phyloP scores from a whole-genome alignment of 2,329 filamentous ascomycete species.

The Knoxdaviesia proteae region DNA sequence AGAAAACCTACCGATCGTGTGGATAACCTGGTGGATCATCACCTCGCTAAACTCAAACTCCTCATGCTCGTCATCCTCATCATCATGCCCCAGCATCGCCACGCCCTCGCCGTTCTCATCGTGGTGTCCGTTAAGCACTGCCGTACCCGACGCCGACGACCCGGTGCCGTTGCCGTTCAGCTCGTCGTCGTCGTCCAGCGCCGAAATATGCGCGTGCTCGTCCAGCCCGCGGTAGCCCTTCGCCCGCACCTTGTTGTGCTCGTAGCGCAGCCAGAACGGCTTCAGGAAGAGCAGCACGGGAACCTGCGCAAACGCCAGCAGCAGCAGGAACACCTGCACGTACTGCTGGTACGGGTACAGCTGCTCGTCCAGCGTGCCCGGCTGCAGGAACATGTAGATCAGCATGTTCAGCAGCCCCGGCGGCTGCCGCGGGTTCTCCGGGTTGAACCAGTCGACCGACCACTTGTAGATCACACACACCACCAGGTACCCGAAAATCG shows the following conservation, averaged over 20 bases:
- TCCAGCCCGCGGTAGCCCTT: conserved; percentile 86
- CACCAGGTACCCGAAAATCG: conserved; percentile 92
- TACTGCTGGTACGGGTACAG: conserved; percentile 59
- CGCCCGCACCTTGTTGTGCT: conserved; percentile 75
- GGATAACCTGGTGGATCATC: conserved; percentile 98
- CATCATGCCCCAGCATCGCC: conserved; percentile 52
- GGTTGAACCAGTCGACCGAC: conserved; percentile 61
- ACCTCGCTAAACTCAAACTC: conserved; percentile 95
- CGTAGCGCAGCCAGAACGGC: conserved; percentile 82
- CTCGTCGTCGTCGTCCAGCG: conserved; percentile 74
- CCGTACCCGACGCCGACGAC: conserved; percentile 12
- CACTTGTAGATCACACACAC: conserved; percentile 95
- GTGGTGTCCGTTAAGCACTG: conserved; percentile 29
- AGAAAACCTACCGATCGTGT: conserved; percentile 65
- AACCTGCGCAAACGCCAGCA: conserved; percentile 70
- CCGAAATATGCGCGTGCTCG: conserved; percentile 71
- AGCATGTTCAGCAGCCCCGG: conserved; percentile 94
- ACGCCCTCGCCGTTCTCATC: conserved; percentile 58
- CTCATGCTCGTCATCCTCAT: conserved; percentile 58
- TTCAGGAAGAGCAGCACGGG: conserved; percentile 85
- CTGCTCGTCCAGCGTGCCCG: conserved; percentile 49
- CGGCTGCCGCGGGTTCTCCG: conserved; percentile 33
- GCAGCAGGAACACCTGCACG: conserved; percentile 59
- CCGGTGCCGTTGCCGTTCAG: conserved; percentile 30
- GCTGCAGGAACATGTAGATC: conserved; percentile 97